Base-by-base conservation (phyloP, 164 flowering plant genomes). In the Chimonanthus salicifolius region DNA sequence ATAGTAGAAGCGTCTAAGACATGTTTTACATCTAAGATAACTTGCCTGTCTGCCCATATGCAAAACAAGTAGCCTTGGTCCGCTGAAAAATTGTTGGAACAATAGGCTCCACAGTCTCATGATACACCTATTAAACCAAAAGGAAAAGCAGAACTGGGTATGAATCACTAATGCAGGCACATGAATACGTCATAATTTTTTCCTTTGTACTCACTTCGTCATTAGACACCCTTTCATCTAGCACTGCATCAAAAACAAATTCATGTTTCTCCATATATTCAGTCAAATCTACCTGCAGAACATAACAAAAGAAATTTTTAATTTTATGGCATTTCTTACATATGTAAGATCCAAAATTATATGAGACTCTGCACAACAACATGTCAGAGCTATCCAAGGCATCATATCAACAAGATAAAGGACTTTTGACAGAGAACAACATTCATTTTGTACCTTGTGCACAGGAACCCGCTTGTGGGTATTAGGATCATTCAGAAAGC, bases 51-150 rank as follows among this genome's bases (percentile, higher is more conserved):
- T 94, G 99, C 71, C 99, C 99, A 85, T 94, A 94, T 54, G 99
- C 99, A 86, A 94, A 94, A 83, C 99, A 94, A 47, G 99, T 94
- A 50, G 97, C 97, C 84, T 94, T 94, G 46, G 97, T 94, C 72
- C 92, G 83, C 18, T 90, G 86, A 77, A 94, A 94, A 78, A 94
- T 90, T 58, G 87, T 78, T 6, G 99, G 99, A 76, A 94, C 94
- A 68, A 94, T 84, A 51, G 92, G 95, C 78, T 90, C 91, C 80
- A 94, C 97, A 16, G 97, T 94, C 74, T 92, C 92, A 47, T 81
- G 87, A 77, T 94, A 94, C 11, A 94, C 94, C 99, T 92, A 74
- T 21, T 44, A 13, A 78, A 47, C 7, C 33, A 60, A 63, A 47
- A 67, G 47, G 72, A 63, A n/a, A 64, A 54, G 33, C 49, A 75